Base-by-base conservation (phyloP, 2,329 filamentous ascomycete species). In the Monosporascus cannonballus region DNA sequence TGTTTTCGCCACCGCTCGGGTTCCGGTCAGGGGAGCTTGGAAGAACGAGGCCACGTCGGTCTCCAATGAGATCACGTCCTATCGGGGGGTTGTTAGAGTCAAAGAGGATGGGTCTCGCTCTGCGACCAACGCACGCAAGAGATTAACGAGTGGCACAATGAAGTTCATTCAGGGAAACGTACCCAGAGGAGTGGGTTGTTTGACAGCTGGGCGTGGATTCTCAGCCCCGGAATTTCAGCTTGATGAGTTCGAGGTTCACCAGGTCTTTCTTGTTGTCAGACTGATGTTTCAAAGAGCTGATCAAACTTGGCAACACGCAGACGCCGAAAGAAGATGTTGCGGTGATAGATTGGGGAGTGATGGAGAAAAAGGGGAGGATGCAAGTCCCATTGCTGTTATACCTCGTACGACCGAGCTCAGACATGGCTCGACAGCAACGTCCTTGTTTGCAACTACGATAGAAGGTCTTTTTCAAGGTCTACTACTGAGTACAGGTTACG, bases 341-440 rank as follows among this genome's bases (percentile, higher is more conserved):
- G 24, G 51, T 57, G 46, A 51, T 51, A 54, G 54, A 50, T 44
- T 56, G 50, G 53, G 53, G 48, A 50, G 53, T 54, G 48, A 54
- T 56, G 56, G 44, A 52, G 52, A 55, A 56, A 55, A 53, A 60
- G 54, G 59, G 56, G 56, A 67, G 50, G 57, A 63, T 66, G 64
- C 64, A 67, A 64, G 59, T 64, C 54, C 59, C 58, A 63, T 66
- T 60, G 59, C 61, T 66, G 64, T 67, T 67, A 67, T 67, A 68
- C 60, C 56, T 57, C 57, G 66, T 68, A 59, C 61, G 49, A 66
- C 64, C 54, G 50, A 51, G 59, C 55, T 56, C 51, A 60, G 59
- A 55, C 58, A 61, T 51, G 53, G 54, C 55, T 59, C 52, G 56
- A 57, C 42, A 51, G 51, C 52, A 52, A 48, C 54, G 51, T 50